Evolutionary conservation across 2,329 filamentous ascomycete genomes (phyloP), one percentile per base, ranked within the genome.

Genomic region (Clarireedia homoeocarpa): DNA sequence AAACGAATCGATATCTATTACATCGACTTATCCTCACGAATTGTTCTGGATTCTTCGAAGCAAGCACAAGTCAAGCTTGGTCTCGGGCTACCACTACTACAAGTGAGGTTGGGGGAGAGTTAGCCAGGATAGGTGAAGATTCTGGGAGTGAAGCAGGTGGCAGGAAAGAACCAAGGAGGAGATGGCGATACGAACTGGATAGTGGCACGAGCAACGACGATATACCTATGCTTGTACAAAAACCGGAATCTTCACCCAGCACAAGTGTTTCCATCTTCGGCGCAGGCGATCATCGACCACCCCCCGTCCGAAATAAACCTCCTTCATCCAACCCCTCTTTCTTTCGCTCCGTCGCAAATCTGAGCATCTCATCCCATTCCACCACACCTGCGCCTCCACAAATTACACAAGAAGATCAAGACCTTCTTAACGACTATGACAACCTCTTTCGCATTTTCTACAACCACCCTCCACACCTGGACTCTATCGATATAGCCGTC

Each of bases 391-490:
- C 53, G 39, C 49, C 62, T 23, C 71, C 77, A 24, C 67, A 68
- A 20, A 72, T 80, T 15, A 80, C 78, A 14, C 79, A 81, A 57
- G 78, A 82, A 48, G 82, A 89, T 53, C 76, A 89, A 65, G 89
- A 95, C 61, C 80, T 91, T 23, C 78, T 96, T 48, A 88, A 89
- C 64, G 89, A 96, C 73, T 96, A 97, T 71, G 91, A 96, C 70
- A 96, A 96, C 70, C 79, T 97, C 23, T 95, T 97, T 70, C 88
- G 91, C 65, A 87, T 94, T 60, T 96, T 96, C 76, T 97, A 97
- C 77, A 96, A 96, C 71, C 89, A 95, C 70, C 76, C 90, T 0
- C 92, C 92, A 0, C 69, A 83, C 0, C 80, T 97, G 34, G 91
- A 96, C 71, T 81, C 82, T 26, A 79, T 94, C 70, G 95, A 94